Evolutionary conservation across 2,329 filamentous ascomycete species (phyloP).

Genomic region (Cadophora sp.): DNA sequence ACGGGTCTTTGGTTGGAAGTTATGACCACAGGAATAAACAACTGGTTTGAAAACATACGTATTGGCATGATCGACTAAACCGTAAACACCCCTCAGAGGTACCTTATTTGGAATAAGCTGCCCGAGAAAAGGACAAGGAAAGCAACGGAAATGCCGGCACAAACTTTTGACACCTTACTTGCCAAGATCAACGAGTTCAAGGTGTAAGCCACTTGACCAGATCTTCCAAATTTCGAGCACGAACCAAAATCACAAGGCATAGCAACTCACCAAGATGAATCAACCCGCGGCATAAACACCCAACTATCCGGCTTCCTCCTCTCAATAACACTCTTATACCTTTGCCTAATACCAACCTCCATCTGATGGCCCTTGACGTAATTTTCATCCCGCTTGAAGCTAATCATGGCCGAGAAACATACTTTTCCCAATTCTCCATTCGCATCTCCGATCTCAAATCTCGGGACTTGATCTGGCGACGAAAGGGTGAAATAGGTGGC

Average conservation of each 20-base stretch:
- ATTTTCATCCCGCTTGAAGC: slow-evolving; percentile 51
- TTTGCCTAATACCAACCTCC: slow-evolving; percentile 8
- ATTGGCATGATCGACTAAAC: neutral
- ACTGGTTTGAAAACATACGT: neutral
- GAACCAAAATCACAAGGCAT: neutral
- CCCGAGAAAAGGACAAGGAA: too few relatives aligned
- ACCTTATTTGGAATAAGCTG: neutral
- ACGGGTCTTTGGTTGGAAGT: neutral
- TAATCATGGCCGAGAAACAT: slow-evolving; percentile 58
- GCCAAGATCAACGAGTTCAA: neutral
- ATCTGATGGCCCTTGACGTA: slow-evolving; percentile 24
- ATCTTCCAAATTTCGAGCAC: neutral
- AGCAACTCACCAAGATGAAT: slow-evolving; percentile 35
- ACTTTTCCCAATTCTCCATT: slow-evolving; percentile 45
- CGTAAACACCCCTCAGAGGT: neutral
- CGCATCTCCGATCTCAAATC: slow-evolving; percentile 38
- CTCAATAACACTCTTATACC: slow-evolving; percentile 25
- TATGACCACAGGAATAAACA: too few relatives aligned
- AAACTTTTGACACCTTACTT: neutral
- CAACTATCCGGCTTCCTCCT: slow-evolving; percentile 17
- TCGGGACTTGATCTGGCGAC: slow-evolving; percentile 24
- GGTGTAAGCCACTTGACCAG: neutral
- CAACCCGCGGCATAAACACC: slow-evolving; percentile 24
- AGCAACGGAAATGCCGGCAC: neutral
- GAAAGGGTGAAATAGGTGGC: slow-evolving; percentile 3